phyloP scores from a whole-genome alignment of 164 flowering plant species.

The Nymphaea thermarum region DNA sequence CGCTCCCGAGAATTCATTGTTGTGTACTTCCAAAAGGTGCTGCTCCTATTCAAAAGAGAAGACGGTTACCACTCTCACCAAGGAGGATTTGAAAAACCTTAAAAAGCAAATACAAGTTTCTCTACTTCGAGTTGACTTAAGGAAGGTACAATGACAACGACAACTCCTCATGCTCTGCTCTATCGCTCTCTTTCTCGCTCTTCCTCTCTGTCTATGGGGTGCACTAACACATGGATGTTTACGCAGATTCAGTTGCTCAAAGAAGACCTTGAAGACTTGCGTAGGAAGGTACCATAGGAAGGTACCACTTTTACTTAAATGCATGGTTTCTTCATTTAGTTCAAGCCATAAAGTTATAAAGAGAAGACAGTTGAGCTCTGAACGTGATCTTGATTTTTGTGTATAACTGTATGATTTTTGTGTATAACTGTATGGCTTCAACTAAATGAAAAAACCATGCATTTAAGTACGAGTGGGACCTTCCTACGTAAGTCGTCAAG shows the following conservation, averaged over 20 bases:
- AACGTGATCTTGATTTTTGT: not conserved
- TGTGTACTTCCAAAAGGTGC: slow-evolving; percentile 25
- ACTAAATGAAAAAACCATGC: not conserved
- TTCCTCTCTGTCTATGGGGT: not conserved
- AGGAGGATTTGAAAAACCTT: slow-evolving; percentile 21
- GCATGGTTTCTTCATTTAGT: not conserved
- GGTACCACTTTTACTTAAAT: slow-evolving; percentile 7
- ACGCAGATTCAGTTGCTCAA: slow-evolving; percentile 30
- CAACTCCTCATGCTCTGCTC: not conserved
- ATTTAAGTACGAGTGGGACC: slow-evolving; percentile 8
- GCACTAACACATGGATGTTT: not conserved
- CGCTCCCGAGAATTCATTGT: slow-evolving; percentile 18
- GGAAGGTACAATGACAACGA: slow-evolving; percentile 21
- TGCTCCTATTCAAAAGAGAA: slow-evolving; percentile 17
- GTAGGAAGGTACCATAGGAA: slow-evolving; percentile 35
- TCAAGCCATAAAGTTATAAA: not conserved
- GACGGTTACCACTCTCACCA: slow-evolving; percentile 8
- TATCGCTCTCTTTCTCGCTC: not conserved
- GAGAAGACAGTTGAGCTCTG: not conserved
- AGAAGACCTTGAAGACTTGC: slow-evolving; percentile 36
- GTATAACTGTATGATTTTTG: not conserved
- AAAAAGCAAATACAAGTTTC: slow-evolving; percentile 29
- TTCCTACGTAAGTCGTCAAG: slow-evolving; percentile 30
- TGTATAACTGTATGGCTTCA: not conserved
- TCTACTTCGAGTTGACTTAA: slow-evolving; percentile 21